Conservation (phyloP, 2,329 filamentous ascomycete species). For the Trichoderma endophyticum region DNA sequence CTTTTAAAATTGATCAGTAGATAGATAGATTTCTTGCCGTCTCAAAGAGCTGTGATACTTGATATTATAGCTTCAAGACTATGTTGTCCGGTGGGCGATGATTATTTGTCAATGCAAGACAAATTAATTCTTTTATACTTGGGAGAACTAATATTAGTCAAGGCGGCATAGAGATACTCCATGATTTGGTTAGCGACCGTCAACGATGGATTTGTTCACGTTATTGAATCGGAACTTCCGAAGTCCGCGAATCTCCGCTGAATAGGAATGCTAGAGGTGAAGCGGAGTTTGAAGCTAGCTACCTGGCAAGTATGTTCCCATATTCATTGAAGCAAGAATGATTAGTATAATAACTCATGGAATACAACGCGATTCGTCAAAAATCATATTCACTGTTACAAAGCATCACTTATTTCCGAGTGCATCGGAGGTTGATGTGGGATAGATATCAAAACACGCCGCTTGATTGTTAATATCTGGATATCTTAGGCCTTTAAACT, state of each 20-base stretch:
- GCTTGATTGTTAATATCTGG: background rate
- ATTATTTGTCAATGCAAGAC: background rate
- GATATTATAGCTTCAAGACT: background rate
- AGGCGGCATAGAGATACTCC: background rate
- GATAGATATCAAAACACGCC: background rate
- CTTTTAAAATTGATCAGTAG: background rate
- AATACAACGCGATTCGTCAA: background rate
- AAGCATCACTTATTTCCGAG: background rate
- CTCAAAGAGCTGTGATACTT: background rate
- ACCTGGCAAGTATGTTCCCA: background rate
- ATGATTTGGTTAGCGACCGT: background rate
- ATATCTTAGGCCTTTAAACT: too few relatives aligned
- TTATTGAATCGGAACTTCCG: background rate
- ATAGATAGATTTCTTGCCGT: background rate
- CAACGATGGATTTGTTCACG: background rate
- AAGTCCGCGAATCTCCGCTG: background rate
- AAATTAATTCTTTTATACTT: background rate
- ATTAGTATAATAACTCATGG: background rate
- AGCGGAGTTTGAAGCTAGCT: background rate
- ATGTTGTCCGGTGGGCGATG: background rate
- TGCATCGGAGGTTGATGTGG: background rate
- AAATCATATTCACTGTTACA: background rate
- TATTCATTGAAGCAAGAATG: background rate
- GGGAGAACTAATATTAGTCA: background rate
- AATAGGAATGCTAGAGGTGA: too few relatives aligned